Evolutionary conservation across 139 green algal species (phyloP).

Genomic region (Diplosphaera chodatii): DNA sequence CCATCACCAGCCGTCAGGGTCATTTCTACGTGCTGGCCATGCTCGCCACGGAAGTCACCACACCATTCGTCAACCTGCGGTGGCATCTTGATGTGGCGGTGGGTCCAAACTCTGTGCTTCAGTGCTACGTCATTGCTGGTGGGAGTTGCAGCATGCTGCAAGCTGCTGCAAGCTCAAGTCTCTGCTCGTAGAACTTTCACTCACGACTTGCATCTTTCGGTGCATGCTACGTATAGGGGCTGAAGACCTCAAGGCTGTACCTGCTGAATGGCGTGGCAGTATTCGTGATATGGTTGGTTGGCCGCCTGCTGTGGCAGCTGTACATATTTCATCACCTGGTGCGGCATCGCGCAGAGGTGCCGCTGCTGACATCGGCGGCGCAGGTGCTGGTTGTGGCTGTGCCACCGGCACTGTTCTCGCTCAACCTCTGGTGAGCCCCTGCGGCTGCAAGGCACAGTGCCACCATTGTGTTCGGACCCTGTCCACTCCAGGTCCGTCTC

Average conservation of each 20-base stretch:
- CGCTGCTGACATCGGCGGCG: background rate
- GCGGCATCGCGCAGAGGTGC: background rate
- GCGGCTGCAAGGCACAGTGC: no score
- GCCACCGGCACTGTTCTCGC: background rate
- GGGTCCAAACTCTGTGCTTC: no score
- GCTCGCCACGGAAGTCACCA: conserved; percentile 38
- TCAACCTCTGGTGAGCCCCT: background rate
- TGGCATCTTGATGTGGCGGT: conserved; percentile 29
- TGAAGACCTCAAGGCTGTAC: background rate
- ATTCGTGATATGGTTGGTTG: background rate
- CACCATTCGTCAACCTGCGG: conserved; percentile 37
- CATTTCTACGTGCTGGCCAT: conserved; percentile 32
- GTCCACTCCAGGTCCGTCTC: no score
- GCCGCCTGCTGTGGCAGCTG: background rate
- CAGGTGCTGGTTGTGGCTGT: background rate
- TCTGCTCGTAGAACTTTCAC: no score
- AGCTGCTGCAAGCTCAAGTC: no score
- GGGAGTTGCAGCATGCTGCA: no score
- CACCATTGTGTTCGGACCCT: no score
- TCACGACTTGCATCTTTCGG: no score
- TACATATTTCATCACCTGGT: background rate
- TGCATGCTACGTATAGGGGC: no score
- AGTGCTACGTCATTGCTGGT: background rate
- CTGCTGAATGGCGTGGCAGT: background rate
- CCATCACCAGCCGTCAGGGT: conserved; percentile 11